These are phyloP conservation scores for Sambucus nigra DNA, from an alignment of 129 eudicot genomes.

Conservation along the genomic window DNA sequence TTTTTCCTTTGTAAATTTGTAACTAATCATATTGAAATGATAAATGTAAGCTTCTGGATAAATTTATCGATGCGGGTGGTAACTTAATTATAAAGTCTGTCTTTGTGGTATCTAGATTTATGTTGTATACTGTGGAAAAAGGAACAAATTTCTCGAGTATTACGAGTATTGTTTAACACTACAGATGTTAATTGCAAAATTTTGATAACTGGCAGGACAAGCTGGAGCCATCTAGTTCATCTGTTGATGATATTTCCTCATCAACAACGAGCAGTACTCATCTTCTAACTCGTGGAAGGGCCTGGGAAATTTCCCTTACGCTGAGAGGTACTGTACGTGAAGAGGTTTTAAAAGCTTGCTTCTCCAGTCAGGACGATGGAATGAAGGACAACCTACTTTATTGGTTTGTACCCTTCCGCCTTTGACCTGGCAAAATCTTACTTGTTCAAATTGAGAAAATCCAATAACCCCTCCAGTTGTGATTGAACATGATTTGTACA, in stretches of 20 bases:
- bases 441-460: too few species aligned
- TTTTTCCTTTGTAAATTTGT: too few species aligned
- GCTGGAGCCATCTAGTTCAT: slow-evolving; percentile 40
- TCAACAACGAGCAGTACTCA: slow-evolving; percentile 12
- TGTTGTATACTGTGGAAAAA: too few species aligned
- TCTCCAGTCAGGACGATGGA: slow-evolving; percentile 39
- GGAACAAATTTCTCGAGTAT: too few species aligned
- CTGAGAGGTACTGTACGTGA: slow-evolving; percentile 47
- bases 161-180: too few species aligned
- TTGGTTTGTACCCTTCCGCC: slow-evolving; percentile 30
- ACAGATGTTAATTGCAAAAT: neutral
- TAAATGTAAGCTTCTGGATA: too few species aligned
- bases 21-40: too few species aligned
- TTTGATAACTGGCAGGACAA: slow-evolving; percentile 32
- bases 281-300: slow-evolving; percentile 67
- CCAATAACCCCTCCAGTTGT: too few species aligned
- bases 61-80: too few species aligned
- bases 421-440: neutral
- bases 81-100: too few species aligned
- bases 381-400: slow-evolving; percentile 51
- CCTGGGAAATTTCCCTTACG: slow-evolving; percentile 82
- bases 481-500: too few species aligned
- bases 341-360: slow-evolving; percentile 55
- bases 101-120: too few species aligned
- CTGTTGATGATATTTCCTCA: slow-evolving; percentile 25